Base-by-base conservation (phyloP, 768 basidiomycete species). In the Rhodotorula babjevae region DNA sequence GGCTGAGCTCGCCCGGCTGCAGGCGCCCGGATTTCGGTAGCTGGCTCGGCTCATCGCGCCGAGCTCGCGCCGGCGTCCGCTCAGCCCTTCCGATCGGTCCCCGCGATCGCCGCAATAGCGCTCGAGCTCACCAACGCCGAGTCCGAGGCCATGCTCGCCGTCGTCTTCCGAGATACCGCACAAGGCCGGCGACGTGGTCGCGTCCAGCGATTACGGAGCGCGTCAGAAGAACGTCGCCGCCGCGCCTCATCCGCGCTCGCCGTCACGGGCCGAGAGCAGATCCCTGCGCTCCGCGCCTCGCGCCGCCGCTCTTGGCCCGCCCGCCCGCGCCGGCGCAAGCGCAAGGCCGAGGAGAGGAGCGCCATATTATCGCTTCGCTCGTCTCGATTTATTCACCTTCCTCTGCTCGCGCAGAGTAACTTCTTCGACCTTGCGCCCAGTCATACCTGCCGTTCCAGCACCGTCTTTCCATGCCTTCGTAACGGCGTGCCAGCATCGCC, bases 111-210 rank as follows among this genome's bases (percentile, higher is more conserved):
- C n/a, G n/a, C n/a, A n/a, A n/a, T n/a, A n/a, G n/a, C 92, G 79
- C 94, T 95, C 85, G 86, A 89, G 80, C 79, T 96, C n/a, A n/a
- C n/a, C 81, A 99, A 99, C 83, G 90, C 69, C 62, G 92, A 93
- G 83, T 85, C 98, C 82, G 87, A 90, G 83, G 90, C 89, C 52
- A 93, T 85, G 83, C 85, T 69, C 88, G 90, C 78, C 80, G 89
- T 98, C 78, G 90, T 99, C 83, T 97, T 96, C 90, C 94, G 83
- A 79, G 95, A 84, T 86, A 91, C 76, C 68, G 66, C 53, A 97
- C 80, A 97, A 96, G 88, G 89, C 90, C 86, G 92, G 91, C 68
- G 94, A 97, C 83, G 90, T 93, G 61, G 87, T 88, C 68, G 92
- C 90, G 58, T 92, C 92, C 72, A 90, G 91, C 83, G 86, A 84